Evolutionary conservation across 2,329 filamentous ascomycete genomes (phyloP), one percentile per base, ranked within the genome.

Genomic region (Graphium sp.): DNA sequence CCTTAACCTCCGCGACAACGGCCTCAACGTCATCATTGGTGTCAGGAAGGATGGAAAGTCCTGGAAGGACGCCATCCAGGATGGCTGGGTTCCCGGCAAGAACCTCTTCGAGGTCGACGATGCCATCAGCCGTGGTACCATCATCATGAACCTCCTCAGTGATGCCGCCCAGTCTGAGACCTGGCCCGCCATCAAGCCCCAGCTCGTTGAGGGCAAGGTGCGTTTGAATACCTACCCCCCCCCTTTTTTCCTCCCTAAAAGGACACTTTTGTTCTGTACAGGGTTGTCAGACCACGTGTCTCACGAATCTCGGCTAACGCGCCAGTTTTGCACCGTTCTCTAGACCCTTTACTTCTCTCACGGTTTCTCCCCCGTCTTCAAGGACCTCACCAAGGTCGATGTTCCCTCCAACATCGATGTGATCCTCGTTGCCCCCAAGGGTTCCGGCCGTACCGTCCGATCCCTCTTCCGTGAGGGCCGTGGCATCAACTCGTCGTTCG

Each of bases 301-400:
- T 11, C 11, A 28, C 18, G 22, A 26, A 10, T 13, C 21, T 29
- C 7, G 21, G 12, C 21, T 7, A 13, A 10, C 18, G 18, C 13
- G 30, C 19, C 6, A 8, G 22, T 12, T 22, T 22, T 28, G 28
- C 42, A n/a, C 8, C 7, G 14, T 27, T 11, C 16, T 10, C 5
- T 40, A 89, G 87, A 98, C 89, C 36, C 82, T 98, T 46, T 98
- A 98, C 79, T 98, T 98, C 74, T 95, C 89, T 45, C 89, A 98
- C 74, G 89, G 89, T 52, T 98, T 98, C 81, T 95, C 89, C 39
- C 89, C 89, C 54, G 85, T 98, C 61, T 98, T 98, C 82, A 94
- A 94, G 72, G 78, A 93, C 58, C 76, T 89, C 54, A 98, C 89
- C 72, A 92, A 94, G 62, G 89, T 98, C 54, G 89, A 98, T 38